Percentiles rank a stretch among this genome's conserved stretches.
Evolutionary conservation across 2,329 filamentous ascomycete species (phyloP).

Genomic region (Penicillium fuscoglaucum): DNA sequence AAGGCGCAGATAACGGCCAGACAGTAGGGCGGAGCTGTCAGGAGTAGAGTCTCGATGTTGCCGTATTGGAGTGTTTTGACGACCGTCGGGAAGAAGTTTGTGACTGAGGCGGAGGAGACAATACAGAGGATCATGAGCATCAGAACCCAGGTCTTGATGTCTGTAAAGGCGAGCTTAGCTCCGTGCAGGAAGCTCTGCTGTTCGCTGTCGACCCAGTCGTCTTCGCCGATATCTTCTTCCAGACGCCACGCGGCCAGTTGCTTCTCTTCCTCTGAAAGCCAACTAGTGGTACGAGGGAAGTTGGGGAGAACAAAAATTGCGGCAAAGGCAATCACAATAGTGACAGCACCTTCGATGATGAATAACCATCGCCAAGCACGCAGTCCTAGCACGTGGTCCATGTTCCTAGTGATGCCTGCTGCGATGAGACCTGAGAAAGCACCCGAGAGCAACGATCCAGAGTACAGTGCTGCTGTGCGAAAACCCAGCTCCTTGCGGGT

Average conservation of each 20-base stretch:
- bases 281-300: constrained; percentile 62
- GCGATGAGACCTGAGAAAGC: constrained; percentile 69
- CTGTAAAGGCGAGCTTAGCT: constrained; percentile 56
- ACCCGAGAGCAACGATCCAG: constrained; percentile 67
- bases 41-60: constrained; percentile 59
- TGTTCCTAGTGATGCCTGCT: constrained; percentile 65
- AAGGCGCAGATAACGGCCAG: constrained; percentile 63
- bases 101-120: constrained; percentile 59
- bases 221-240: constrained; percentile 64
- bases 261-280: constrained; percentile 61
- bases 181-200: constrained; percentile 55
- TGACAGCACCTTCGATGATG: constrained; percentile 69
- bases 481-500: constrained; percentile 34
- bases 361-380: constrained; percentile 66
- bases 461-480: constrained; percentile 53
- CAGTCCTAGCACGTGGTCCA: constrained; percentile 58
- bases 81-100: constrained; percentile 71
- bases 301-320: constrained; percentile 65
- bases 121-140: constrained; percentile 60
- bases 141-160: constrained; percentile 62
- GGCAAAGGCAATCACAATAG: constrained; percentile 59
- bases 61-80: constrained; percentile 67
- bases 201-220: constrained; percentile 60
- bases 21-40: constrained; percentile 65
- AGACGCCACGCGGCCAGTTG: constrained; percentile 61